phyloP scores from a whole-genome alignment of 2,329 filamentous ascomycete species.

The Sporothrix humicola region DNA sequence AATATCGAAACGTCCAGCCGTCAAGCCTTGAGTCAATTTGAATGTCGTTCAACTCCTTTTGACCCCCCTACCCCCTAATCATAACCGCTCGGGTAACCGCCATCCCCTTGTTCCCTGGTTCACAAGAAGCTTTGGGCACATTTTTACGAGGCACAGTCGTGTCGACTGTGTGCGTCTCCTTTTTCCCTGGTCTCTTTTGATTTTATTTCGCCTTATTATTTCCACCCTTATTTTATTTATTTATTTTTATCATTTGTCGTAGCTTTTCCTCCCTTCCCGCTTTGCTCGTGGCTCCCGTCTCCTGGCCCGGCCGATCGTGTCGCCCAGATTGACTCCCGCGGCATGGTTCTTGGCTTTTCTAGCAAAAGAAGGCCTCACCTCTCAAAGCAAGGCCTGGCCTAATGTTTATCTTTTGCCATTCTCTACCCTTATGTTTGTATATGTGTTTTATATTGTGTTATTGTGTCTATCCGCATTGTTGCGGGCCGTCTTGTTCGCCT shows the following conservation, averaged over 20 bases:
- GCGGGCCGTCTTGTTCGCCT: slow-evolving; percentile 12
- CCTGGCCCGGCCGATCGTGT: slow-evolving; percentile 21
- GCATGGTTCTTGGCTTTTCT: background rate
- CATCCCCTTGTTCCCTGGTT: background rate
- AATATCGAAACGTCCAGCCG: background rate
- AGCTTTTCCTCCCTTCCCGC: background rate
- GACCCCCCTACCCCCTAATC: slow-evolving; percentile 1
- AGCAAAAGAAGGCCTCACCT: background rate
- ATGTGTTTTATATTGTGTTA: background rate
- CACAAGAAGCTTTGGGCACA: slow-evolving; percentile 1
- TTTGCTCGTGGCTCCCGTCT: slow-evolving; percentile 12
- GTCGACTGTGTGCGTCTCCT: background rate
- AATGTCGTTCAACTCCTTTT: background rate
- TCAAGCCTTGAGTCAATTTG: background rate
- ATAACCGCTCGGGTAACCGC: slow-evolving; percentile 13
- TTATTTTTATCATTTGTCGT: slow-evolving; percentile 16
- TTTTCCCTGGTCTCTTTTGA: background rate
- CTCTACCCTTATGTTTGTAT: background rate
- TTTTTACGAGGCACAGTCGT: background rate
- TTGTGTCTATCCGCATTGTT: background rate
- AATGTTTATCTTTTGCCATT: slow-evolving; percentile 5
- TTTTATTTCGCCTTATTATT: background rate
- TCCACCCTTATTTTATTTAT: background rate
- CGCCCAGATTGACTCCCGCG: slow-evolving; percentile 23
- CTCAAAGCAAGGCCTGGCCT: background rate